A percentile compares a stretch with the other conserved stretches of the same genome.
Conservation (phyloP, 2,329 filamentous ascomycete species). For the Aspergillus tamarii region DNA sequence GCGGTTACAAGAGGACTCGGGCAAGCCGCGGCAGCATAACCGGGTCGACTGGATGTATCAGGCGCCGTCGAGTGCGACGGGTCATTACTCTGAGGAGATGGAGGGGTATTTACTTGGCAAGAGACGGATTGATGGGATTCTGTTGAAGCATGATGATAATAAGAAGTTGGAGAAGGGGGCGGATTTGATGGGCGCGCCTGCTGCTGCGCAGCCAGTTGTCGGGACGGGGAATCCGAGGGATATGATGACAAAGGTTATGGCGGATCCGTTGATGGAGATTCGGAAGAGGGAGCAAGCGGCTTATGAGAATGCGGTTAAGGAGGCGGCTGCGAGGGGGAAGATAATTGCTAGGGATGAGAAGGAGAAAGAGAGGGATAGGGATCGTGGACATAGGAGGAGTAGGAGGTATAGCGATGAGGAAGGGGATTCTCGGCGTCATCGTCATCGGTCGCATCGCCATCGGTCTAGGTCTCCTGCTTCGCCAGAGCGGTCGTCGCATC, state of each 20-base stretch:
- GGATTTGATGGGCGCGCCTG: slow-evolving; percentile 27
- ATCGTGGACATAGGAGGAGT: slow-evolving; percentile 24
- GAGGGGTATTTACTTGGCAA: slow-evolving; percentile 94
- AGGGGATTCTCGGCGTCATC: slow-evolving; percentile 24
- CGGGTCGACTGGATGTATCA: slow-evolving; percentile 99
- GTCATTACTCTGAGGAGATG: slow-evolving; percentile 79
- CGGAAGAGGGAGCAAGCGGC: slow-evolving; percentile 87
- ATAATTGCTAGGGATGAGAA: slow-evolving; percentile 23
- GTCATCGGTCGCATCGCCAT: slow-evolving; percentile 30
- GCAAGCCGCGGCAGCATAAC: slow-evolving; percentile 76
- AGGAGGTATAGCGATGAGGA: slow-evolving; percentile 31
- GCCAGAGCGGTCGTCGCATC: slow-evolving; percentile 26
- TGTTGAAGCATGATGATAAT: slow-evolving; percentile 79
- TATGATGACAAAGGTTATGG: slow-evolving; percentile 80
- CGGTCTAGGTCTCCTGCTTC: slow-evolving; percentile 26
- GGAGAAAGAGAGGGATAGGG: slow-evolving; percentile 20
- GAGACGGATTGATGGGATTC: slow-evolving; percentile 77
- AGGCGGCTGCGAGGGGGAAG: slow-evolving; percentile 40
- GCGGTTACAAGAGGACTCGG: slow-evolving; percentile 83
- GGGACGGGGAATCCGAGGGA: slow-evolving; percentile 71
- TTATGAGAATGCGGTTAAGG: slow-evolving; percentile 62
- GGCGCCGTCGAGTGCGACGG: slow-evolving; percentile 74
- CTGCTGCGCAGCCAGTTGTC: slow-evolving; percentile 13
- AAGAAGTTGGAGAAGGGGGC: slow-evolving; percentile 78
- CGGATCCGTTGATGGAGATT: slow-evolving; percentile 90